Conservation (phyloP, 1,284 basidiomycete genomes). For the Pseudozyma tsukubaensis region DNA sequence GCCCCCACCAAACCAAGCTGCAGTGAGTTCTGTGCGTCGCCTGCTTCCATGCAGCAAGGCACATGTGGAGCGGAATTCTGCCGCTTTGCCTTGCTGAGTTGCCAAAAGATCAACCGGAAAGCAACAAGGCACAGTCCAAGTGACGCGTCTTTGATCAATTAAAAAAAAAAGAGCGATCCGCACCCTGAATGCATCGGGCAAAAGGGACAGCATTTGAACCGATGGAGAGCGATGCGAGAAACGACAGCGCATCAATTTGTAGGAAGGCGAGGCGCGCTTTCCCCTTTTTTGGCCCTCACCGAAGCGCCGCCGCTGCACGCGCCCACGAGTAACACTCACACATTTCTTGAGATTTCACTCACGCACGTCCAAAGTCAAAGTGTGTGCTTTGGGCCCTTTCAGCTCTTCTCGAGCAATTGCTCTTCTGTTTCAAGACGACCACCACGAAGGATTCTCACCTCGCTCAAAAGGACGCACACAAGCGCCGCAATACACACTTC, state of each 20-base stretch:
- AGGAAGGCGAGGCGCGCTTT: not conserved
- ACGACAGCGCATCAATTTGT: conserved; percentile 15
- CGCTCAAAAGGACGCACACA: too few relatives aligned
- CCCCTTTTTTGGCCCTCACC: conserved; percentile 1
- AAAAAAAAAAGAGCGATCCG: too few relatives aligned
- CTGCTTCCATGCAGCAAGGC: not conserved
- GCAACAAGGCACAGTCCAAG: too few relatives aligned
- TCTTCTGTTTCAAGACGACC: too few relatives aligned
- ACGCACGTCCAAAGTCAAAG: not conserved
- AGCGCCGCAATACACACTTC: too few relatives aligned
- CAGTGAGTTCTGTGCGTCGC: too few relatives aligned
- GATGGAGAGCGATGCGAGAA: not conserved
- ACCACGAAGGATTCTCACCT: too few relatives aligned
- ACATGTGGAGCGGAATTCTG: too few relatives aligned
- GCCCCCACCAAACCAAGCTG: not conserved
- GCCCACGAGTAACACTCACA: conserved; percentile 4
- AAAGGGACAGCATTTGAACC: too few relatives aligned
- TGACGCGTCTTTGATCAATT: too few relatives aligned
- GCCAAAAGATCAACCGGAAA: too few relatives aligned
- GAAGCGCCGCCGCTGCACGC: conserved; percentile 4
- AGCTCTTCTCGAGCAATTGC: not conserved
- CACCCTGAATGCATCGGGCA: not conserved
- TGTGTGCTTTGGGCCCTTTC: not conserved
- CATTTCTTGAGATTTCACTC: not conserved
- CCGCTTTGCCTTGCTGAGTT: too few relatives aligned